phyloP scores from a whole-genome alignment of 768 basidiomycete species.

The Leccinellum rugosiceps region DNA sequence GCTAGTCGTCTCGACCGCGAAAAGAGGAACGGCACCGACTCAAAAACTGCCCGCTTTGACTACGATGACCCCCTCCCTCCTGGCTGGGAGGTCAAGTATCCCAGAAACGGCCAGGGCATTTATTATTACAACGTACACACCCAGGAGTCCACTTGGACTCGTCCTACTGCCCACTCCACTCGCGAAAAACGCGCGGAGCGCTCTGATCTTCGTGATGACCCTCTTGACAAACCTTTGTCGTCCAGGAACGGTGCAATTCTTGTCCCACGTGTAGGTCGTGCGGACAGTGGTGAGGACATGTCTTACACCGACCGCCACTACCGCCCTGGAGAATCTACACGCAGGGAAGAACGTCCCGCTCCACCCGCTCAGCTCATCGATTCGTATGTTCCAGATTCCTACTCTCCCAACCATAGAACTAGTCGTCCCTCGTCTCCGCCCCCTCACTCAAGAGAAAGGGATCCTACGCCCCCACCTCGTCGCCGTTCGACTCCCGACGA shows the following conservation, averaged over 20 bases:
- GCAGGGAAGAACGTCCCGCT: constrained; percentile 27
- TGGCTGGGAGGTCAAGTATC: constrained; percentile 58
- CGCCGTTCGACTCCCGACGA: constrained; percentile 20
- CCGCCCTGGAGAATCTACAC: constrained; percentile 41
- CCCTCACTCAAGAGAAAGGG: constrained; percentile 23
- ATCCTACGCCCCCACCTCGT: constrained; percentile 19
- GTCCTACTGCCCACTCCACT: constrained; percentile 38
- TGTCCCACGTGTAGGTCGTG: constrained; percentile 28
- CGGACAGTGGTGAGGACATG: constrained; percentile 33
- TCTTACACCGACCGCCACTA: constrained; percentile 66
- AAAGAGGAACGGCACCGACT: constrained; percentile 36
- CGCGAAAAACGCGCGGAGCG: constrained; percentile 25
- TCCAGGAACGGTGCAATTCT: constrained; percentile 22
- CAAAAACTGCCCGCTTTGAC: constrained; percentile 27
- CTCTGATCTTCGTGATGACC: constrained; percentile 25
- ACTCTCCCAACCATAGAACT: constrained; percentile 23
- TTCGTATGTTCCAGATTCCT: constrained; percentile 29
- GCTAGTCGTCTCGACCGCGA: constrained; percentile 43
- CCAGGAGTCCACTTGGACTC: constrained; percentile 55
- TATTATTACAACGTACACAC: constrained; percentile 63
- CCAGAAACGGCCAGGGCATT: constrained; percentile 44
- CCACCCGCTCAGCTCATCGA: constrained; percentile 21
- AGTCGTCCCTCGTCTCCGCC: constrained; percentile 23
- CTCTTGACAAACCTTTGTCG: constrained; percentile 24
- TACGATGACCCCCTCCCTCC: constrained; percentile 43